A percentile compares a stretch with the other conserved stretches of the same genome.
phyloP scores from a whole-genome alignment of 805 yeast species.

The Hanseniaspora thailandica region DNA sequence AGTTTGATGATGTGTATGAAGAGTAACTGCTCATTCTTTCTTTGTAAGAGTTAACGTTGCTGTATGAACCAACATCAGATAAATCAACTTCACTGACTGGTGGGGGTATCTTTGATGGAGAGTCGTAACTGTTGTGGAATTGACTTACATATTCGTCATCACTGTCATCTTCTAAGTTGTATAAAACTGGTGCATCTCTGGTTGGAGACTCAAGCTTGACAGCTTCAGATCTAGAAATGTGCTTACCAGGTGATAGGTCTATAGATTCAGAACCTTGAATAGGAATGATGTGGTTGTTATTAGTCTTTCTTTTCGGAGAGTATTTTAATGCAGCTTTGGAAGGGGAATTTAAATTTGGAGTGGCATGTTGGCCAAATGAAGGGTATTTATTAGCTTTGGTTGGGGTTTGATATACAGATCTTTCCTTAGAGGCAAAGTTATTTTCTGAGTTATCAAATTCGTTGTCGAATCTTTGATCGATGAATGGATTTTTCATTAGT shows the following conservation, averaged over 20 bases:
- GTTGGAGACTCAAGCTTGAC: constrained; percentile 64
- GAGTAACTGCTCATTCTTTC: constrained; percentile 19
- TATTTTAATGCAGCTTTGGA: constrained; percentile 31
- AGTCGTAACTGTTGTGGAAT: constrained; percentile 20
- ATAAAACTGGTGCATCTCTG: constrained; percentile 42
- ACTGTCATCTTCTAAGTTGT: constrained; percentile 33
- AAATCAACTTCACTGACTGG: constrained; percentile 14
- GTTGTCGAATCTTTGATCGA: constrained; percentile 13
- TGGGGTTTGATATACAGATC: constrained; percentile 14
- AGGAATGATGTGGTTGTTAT: constrained; percentile 26
- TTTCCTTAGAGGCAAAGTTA: constrained; percentile 5
- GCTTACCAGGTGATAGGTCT: constrained; percentile 20
- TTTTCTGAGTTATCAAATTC: constrained; percentile 2
- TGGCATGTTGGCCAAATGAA: neutral
- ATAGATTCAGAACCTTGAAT: constrained; percentile 16
- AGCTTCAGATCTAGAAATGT: constrained; percentile 54
- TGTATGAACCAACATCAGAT: constrained; percentile 16
- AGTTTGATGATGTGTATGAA: constrained; percentile 22
- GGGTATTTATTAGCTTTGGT: constrained; percentile 4
- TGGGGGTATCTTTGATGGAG: constrained; percentile 15
- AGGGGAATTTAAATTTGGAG: constrained; percentile 28
- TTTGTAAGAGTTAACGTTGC: constrained; percentile 18
- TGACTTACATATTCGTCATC: constrained; percentile 27
- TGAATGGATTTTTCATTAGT: constrained; percentile 14
- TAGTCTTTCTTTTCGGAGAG: constrained; percentile 31